phyloP scores from a whole-genome alignment of 208 protist genomes.

The Wallacemonas sp. region DNA sequence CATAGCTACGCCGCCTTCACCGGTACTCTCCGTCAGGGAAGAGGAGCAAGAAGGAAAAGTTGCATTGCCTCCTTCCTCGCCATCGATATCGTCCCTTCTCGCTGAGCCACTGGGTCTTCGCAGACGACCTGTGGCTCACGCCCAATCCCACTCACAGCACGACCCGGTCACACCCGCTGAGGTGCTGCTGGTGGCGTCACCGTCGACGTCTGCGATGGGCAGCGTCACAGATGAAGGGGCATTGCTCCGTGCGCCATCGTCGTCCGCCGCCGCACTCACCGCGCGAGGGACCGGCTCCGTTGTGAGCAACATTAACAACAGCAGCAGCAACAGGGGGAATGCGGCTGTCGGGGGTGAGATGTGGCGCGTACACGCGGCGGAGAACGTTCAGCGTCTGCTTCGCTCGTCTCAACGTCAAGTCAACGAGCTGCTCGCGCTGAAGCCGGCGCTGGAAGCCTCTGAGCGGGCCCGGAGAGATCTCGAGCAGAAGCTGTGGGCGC shows the following conservation, averaged over 20 bases:
- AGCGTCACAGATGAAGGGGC: slow-evolving; percentile 1
- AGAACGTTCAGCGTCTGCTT: slow-evolving; percentile 28
- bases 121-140: no score
- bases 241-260: slow-evolving; percentile 2
- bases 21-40: background rate
- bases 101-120: no score
- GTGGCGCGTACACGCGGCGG: slow-evolving; percentile 14
- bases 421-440: slow-evolving; percentile 30
- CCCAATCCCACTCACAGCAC: no score
- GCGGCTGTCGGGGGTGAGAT: no score
- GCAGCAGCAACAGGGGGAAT: no score
- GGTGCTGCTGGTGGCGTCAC: background rate
- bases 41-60: background rate
- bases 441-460: slow-evolving; percentile 21
- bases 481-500: slow-evolving; percentile 6
- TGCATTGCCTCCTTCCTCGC: no score
- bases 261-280: no score
- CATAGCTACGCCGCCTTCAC: slow-evolving; percentile 1
- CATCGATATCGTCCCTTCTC: no score
- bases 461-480: slow-evolving; percentile 13
- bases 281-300: no score
- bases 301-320: no score
- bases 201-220: background rate
- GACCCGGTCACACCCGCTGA: no score
- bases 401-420: slow-evolving; percentile 32